Percentiles rank a stretch among this genome's conserved stretches.
These are phyloP conservation scores for Picea engelmannii DNA, from an alignment of 83 land plant species.

Conservation along the genomic window DNA sequence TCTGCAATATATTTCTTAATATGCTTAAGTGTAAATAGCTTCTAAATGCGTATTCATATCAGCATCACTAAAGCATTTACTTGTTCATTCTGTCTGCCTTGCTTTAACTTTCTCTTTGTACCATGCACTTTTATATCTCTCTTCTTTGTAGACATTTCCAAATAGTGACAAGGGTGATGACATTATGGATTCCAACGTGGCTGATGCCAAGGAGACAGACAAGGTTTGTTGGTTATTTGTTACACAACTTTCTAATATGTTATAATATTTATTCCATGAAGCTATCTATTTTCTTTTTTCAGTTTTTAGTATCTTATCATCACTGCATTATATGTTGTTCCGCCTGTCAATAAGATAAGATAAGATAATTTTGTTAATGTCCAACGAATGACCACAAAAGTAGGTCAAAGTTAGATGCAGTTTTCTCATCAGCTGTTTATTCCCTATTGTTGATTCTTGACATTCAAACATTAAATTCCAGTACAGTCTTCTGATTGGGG, in stretches of 20 bases:
- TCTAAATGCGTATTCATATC: neutral
- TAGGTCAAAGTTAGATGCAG: neutral
- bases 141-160: neutral
- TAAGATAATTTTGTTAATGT: no score
- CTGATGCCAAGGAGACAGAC: neutral
- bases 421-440: conserved; percentile 6
- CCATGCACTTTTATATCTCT: neutral
- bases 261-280: neutral
- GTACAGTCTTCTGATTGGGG: neutral
- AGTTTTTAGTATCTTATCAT: neutral
- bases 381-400: no score
- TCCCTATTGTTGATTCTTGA: neutral
- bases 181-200: neutral
- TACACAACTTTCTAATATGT: neutral
- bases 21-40: neutral
- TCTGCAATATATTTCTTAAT: neutral
- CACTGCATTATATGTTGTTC: neutral
- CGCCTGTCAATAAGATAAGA: neutral
- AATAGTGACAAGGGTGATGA: neutral
- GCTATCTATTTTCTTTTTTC: neutral
- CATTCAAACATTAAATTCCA: neutral
- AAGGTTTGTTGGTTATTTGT: conserved; percentile 6
- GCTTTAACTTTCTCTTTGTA: neutral
- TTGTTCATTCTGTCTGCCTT: neutral
- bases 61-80: neutral